A percentile compares a stretch with the other conserved stretches of the same genome.
Evolutionary conservation across 169 alveolate genomes (phyloP).

Genomic region (Eimeria praecox): DNA sequence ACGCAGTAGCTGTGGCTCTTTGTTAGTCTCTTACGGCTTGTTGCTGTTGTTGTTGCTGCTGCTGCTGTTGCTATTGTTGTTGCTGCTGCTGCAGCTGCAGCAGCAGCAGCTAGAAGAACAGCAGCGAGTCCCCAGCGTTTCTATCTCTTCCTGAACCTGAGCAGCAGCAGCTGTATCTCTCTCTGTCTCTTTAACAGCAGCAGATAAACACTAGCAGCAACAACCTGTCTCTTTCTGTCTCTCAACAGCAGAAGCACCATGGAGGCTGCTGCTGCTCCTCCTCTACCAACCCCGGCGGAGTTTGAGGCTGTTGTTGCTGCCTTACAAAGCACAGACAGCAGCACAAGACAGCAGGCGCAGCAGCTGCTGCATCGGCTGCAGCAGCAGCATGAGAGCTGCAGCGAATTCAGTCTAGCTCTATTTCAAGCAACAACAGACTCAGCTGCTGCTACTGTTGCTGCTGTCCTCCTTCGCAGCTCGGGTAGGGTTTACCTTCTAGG

Average conservation of each 20-base stretch:
- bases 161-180: not conserved
- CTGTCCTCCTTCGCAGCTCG: conserved; percentile 54
- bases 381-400: conserved; percentile 15
- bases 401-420: conserved; percentile 4
- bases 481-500: not conserved
- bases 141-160: not conserved
- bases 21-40: not conserved
- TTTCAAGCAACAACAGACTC: not conserved
- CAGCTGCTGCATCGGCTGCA: conserved; percentile 57
- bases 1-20: not conserved
- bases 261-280: not conserved
- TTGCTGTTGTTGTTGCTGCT: not conserved
- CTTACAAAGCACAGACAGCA: conserved; percentile 46
- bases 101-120: not conserved
- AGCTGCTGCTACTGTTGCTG: conserved; percentile 40
- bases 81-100: conserved; percentile 15
- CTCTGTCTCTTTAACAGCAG: not conserved
- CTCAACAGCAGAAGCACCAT: not conserved
- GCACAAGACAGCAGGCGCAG: conserved; percentile 43
- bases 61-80: not conserved
- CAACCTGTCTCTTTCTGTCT: not conserved
- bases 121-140: not conserved
- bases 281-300: conserved; percentile 39
- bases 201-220: not conserved
- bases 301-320: conserved; percentile 45